phyloP scores from a whole-genome alignment of 495 filamentous ascomycete species.

The Podospora bellae-mahoneyi region DNA sequence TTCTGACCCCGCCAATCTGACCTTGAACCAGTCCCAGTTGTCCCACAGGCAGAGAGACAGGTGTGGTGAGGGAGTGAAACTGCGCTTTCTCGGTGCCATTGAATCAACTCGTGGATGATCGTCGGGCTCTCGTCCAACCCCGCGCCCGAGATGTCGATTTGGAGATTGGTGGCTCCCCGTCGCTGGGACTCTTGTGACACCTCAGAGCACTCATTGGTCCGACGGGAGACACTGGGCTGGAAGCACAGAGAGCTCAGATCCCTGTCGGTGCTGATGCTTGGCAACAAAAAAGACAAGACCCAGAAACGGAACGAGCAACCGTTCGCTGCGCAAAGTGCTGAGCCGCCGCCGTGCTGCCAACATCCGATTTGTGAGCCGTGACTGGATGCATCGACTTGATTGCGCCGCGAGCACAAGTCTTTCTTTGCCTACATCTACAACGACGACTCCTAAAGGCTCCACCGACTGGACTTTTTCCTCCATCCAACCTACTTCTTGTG shows the following conservation, averaged over 20 bases:
- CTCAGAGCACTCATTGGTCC: background rate
- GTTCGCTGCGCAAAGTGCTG: background rate
- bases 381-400: background rate
- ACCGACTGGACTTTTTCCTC: background rate
- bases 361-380: background rate
- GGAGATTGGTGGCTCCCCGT: background rate
- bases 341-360: background rate
- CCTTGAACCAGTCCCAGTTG: background rate
- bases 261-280: background rate
- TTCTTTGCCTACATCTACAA: background rate
- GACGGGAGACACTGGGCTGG: background rate
- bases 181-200: background rate
- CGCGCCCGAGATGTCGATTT: conserved; percentile 6
- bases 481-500: background rate
- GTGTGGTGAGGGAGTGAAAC: background rate
- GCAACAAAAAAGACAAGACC: background rate
- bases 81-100: background rate
- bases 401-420: background rate
- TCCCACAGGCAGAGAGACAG: background rate
- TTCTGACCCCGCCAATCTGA: background rate
- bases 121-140: conserved; percentile 5
- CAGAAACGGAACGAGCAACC: background rate
- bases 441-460: background rate
- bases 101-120: background rate
- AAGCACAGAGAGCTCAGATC: background rate